phyloP scores from a whole-genome alignment of 768 basidiomycete genomes.

The Kwoniella sp. region DNA sequence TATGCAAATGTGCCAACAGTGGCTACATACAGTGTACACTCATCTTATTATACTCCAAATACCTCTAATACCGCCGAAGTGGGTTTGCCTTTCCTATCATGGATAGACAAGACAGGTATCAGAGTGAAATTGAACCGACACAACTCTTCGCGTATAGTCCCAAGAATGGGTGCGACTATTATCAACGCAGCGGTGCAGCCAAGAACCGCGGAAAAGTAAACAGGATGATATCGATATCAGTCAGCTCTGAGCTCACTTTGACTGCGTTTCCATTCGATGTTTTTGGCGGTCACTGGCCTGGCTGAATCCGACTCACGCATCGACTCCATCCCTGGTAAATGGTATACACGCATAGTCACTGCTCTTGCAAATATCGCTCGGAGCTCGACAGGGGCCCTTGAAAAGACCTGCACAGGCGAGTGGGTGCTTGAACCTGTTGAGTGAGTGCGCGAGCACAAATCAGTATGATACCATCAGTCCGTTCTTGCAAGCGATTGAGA shows the following conservation, averaged over 20 bases:
- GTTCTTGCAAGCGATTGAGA: too few relatives aligned
- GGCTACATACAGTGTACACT: too few relatives aligned
- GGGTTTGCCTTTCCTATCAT: conserved; percentile 13
- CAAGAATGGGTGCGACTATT: not conserved
- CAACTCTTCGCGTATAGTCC: not conserved
- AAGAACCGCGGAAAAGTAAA: too few relatives aligned
- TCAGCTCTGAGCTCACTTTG: too few relatives aligned
- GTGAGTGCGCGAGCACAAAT: too few relatives aligned
- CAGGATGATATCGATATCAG: too few relatives aligned
- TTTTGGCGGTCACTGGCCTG: too few relatives aligned
- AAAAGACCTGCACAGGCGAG: not conserved
- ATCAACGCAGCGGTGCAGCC: too few relatives aligned
- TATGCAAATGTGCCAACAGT: too few relatives aligned
- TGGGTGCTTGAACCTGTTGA: too few relatives aligned
- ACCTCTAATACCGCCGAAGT: conserved; percentile 27
- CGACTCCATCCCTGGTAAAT: not conserved
- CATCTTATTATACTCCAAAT: conserved; percentile 21
- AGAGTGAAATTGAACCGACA: conserved; percentile 18
- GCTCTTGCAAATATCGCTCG: conserved; percentile 2
- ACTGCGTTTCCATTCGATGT: too few relatives aligned
- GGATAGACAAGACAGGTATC: conserved; percentile 29
- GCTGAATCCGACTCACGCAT: conserved; percentile 5
- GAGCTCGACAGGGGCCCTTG: not conserved
- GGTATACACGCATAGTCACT: conserved; percentile 15
- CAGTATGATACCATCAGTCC: too few relatives aligned